A percentile compares a stretch with the other conserved stretches of the same genome.
These are phyloP conservation scores for Metschnikowia dekortorum DNA, from an alignment of 805 yeast species.

Conservation along the genomic window DNA sequence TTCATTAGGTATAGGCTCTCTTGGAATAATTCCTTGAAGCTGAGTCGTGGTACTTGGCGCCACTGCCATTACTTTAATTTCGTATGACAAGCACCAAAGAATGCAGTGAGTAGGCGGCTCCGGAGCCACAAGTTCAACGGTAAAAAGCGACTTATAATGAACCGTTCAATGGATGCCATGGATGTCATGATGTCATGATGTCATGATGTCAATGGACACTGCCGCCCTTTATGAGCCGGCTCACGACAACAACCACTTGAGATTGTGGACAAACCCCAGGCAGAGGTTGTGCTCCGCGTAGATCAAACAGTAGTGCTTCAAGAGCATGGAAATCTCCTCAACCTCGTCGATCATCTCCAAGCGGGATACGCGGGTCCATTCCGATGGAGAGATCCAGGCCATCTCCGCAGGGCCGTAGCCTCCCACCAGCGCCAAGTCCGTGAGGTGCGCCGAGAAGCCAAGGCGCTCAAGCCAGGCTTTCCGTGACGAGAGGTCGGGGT, in stretches of 20 bases:
- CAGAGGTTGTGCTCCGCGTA: slow-evolving; percentile 11
- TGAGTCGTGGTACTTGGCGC: too few relatives aligned
- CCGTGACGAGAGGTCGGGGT: slow-evolving; percentile 39
- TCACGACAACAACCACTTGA: slow-evolving; percentile 1
- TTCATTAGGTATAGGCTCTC: too few relatives aligned
- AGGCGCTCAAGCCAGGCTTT: slow-evolving; percentile 20
- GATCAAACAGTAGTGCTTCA: slow-evolving; percentile 54
- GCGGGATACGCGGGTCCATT: slow-evolving; percentile 40
- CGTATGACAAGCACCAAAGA: too few relatives aligned
- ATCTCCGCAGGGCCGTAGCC: slow-evolving; percentile 26
- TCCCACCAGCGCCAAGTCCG: slow-evolving; percentile 44
- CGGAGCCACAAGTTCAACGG: too few relatives aligned
- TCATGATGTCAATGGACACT: too few relatives aligned
- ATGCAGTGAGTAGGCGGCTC: too few relatives aligned
- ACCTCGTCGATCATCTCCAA: slow-evolving; percentile 71
- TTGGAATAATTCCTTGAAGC: too few relatives aligned
- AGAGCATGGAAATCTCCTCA: slow-evolving; percentile 62
- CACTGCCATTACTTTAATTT: too few relatives aligned
- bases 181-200: too few relatives aligned
- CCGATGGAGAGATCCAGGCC: slow-evolving; percentile 43
- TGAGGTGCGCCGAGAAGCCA: slow-evolving; percentile 32
- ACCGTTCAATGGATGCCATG: too few relatives aligned
- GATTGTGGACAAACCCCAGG: slow-evolving; percentile 2
- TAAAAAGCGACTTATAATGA: too few relatives aligned
- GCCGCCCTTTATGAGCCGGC: too few relatives aligned